Evolutionary conservation across 176 grass and related monocot species (phyloP), one percentile per base, ranked within the genome.

Genomic region (Neostapfia colusana): DNA sequence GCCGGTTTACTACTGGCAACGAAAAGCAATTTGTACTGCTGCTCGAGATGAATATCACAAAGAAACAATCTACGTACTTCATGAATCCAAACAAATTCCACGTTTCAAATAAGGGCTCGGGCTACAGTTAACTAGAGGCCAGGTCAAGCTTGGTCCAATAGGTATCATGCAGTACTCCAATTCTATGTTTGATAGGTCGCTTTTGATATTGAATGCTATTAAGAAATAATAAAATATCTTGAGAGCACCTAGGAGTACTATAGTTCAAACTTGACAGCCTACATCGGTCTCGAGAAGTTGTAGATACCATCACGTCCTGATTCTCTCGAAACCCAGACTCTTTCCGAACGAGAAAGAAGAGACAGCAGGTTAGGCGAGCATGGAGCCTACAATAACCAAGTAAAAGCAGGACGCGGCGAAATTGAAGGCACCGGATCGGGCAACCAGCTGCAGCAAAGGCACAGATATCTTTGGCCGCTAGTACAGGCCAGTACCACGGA

Each of bases 401-500:
- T 0, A 31, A 31, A 31, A 31, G 1, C 5, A 36, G 10, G 62
- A 38, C 39, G 57, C 44, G 65, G 65, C 4, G 73, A 54, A 17
- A 51, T 16, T 3, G 12, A 71, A 53, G 31, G 25, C 35, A 55
- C 39, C 41, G 39, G 39, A 40, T 17, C 39, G 57, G 24, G 46
- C 58, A n/a, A 34, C 8, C 72, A 71, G 73, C 38, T 20, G 73
- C 80, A 68, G 73, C 80, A 83, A 79, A 88, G 79, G 62, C 75
- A 37, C 80, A 88, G 54, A 79, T 67, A 79, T 88, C 74, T 68
- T 74, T 61, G 80, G 81, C 69, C 17, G 10, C 21, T 66, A 63
- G 80, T 79, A 83, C 80, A 63, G 36, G 20, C 60, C 45, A 75
- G 85, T 82, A 82, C 85, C 48, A 65, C 85, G 79, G 69, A 26